Conservation (phyloP, 2,329 filamentous ascomycete genomes). For the Fusarium circinatum region DNA sequence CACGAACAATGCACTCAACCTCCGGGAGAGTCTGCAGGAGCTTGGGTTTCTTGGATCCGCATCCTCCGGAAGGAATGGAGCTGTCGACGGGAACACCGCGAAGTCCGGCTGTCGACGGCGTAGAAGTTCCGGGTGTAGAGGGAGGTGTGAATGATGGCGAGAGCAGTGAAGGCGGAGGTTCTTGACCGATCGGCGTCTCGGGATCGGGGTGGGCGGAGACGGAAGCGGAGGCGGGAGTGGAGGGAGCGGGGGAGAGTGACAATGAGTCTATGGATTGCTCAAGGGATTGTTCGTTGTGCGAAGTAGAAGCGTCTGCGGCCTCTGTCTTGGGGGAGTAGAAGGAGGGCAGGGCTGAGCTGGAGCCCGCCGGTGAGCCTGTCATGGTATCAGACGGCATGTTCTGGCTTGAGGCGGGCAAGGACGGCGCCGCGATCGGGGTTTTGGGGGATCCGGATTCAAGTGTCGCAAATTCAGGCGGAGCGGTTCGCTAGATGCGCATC, state of each 20-base stretch:
- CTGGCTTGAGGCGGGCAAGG: conserved; percentile 32
- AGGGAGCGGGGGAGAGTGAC: conserved; percentile 47
- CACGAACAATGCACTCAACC: conserved; percentile 94
- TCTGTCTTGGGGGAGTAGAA: conserved; percentile 58
- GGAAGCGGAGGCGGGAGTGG: conserved; percentile 26
- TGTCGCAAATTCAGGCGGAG: conserved; percentile 23
- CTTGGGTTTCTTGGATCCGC: conserved; percentile 72
- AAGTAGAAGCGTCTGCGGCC: conserved; percentile 37
- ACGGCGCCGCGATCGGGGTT: conserved; percentile 39
- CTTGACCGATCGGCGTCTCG: conserved; percentile 37
- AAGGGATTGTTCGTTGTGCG: conserved; percentile 32
- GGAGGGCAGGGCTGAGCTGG: conserved; percentile 54
- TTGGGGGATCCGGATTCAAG: conserved; percentile 27
- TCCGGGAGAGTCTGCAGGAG: conserved; percentile 80
- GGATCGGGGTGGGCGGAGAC: conserved; percentile 24
- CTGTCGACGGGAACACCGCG: conserved; percentile 70
- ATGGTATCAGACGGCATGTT: conserved; percentile 46
- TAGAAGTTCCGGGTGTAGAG: conserved; percentile 68
- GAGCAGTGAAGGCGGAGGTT: conserved; percentile 75
- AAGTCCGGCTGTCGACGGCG: conserved; percentile 57
- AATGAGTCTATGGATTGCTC: conserved; percentile 49
- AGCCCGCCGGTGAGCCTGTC: conserved; percentile 45
- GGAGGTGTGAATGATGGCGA: conserved; percentile 88
- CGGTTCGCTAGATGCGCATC: conserved; percentile 32
- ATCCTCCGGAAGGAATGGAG: conserved; percentile 66